Evolutionary conservation across 495 filamentous ascomycete species (phyloP), one percentile per base, ranked within the genome.

Genomic region (Penicillium dipodomyicola): DNA sequence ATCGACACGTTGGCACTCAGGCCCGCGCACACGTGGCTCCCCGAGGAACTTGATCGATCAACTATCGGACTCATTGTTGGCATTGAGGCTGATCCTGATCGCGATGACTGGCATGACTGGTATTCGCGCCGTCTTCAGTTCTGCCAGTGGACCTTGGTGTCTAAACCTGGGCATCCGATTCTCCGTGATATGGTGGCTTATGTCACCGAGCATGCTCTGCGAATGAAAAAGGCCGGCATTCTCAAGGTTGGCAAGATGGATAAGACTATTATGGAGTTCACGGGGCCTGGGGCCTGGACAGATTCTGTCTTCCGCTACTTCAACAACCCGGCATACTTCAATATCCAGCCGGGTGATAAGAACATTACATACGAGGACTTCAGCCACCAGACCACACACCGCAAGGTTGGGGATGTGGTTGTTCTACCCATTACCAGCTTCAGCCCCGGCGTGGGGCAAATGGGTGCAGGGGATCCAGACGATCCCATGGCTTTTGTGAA

Each of bases 401-500:
- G 90, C 70, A 94, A 92, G 67, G 87, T 97, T 40, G 93, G 93
- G 3, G 93, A 97, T 73, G 89, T 93, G n/a, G 82, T 96, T 17
- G 85, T 97, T 14, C 73, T 97, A 53, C 93, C 93, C 14, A 97
- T 98, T 60, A 98, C 94, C 3, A 95, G 91, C 73, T 98, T 98
- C 76, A 96, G 90, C 63, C 95, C 94, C 6, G 94, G 94, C 6
- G 91, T 97, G 35, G 82, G 87, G 59, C 90, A 95, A 65, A 97
- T 97, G 91, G 88, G 87, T 29, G 90, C 94, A n/a, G 86, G 85
- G 58, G 92, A 94, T 52, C 80, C 84, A 12, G 92, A 97, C 64
- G 87, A 97, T 65, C 91, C 92, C 6, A 94, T 97, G 91, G 94
- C 94, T 4, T 97, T 96, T 78, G 94, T 98, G 53, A 90, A 96